Evolutionary conservation across 179 eudicot species (phyloP), one percentile per base, ranked within the genome.

Genomic region (Silene coronaria): DNA sequence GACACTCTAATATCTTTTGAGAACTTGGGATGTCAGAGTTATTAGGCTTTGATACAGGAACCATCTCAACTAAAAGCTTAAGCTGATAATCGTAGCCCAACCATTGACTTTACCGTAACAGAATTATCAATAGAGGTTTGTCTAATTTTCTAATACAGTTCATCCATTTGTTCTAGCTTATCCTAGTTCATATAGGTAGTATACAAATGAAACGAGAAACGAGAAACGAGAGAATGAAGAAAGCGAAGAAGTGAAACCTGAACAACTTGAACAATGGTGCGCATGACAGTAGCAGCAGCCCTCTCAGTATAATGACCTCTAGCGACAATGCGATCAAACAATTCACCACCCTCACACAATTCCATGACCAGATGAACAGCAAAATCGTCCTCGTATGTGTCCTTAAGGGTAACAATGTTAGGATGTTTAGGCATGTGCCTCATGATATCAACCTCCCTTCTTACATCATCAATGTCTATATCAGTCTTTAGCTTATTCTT

Each of bases 331-430:
- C 97, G 84, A 84, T 92, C 97, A 65, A 90, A 92, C 83, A 92
- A 71, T 68, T 92, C 97, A 36, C 97, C 97, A 0, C 97, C 97
- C 75, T 90, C 92, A 67, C 97, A 92, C 76, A 90, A 76, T 80
- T 92, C 97, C 97, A 92, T 92, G 24, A 92, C 96, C 82, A 92
- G 80, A 76, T 92, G 96, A 8, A 92, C 96, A 7, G 93, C 97
- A 71, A 78, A 48, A 82, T 85, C 91, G 77, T 92, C 97, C 81
- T 92, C 97, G 82, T 81, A 92, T 64, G 96, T 86, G 71, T 83
- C 96, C 86, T 92, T 92, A 77, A 92, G 85, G 71, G 62, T 86
- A 36, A 92, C 97, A 28, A 92, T 88, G 71, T 92, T 88, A 3
- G 91, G 89, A 80, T 92, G 97, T 58, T 82, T 71, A 42, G 94